These are phyloP conservation scores for Theobroma cacao DNA, from an alignment of 345 rosid genomes.

Conservation along the genomic window DNA sequence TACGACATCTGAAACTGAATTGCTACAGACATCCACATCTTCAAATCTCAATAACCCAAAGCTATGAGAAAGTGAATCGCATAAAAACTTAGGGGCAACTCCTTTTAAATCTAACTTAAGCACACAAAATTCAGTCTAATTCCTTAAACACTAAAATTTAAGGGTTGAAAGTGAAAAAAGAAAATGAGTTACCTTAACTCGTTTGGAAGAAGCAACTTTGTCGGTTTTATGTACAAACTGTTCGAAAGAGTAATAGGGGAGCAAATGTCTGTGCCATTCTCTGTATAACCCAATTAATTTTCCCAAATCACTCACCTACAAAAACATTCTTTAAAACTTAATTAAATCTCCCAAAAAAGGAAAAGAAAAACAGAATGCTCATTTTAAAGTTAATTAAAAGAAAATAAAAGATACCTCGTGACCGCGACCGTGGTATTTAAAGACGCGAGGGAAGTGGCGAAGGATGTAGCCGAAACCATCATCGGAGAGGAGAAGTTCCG, in stretches of 20 bases:
- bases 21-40: background rate
- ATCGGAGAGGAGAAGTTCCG: constrained; percentile 71
- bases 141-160: background rate
- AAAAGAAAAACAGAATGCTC: background rate
- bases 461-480: constrained; percentile 87
- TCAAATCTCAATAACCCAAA: background rate
- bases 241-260: constrained; percentile 82
- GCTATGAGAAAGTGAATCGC: background rate
- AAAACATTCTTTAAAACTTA: background rate
- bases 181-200: constrained; percentile 63
- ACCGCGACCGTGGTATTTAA: constrained; percentile 79
- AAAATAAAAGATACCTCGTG: constrained; percentile 54
- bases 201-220: constrained; percentile 73
- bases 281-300: constrained; percentile 67
- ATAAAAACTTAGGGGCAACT: background rate
- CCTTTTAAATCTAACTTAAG: background rate
- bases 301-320: constrained; percentile 78
- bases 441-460: constrained; percentile 78
- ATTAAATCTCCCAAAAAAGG: background rate
- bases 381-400: background rate
- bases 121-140: background rate
- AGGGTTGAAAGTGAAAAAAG: background rate
- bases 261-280: constrained; percentile 82
- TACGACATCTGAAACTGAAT: background rate
- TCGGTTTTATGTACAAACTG: constrained; percentile 82